A percentile compares a stretch with the other conserved stretches of the same genome.
Conservation (phyloP, 345 rosid genomes). For the Linum tenue region DNA sequence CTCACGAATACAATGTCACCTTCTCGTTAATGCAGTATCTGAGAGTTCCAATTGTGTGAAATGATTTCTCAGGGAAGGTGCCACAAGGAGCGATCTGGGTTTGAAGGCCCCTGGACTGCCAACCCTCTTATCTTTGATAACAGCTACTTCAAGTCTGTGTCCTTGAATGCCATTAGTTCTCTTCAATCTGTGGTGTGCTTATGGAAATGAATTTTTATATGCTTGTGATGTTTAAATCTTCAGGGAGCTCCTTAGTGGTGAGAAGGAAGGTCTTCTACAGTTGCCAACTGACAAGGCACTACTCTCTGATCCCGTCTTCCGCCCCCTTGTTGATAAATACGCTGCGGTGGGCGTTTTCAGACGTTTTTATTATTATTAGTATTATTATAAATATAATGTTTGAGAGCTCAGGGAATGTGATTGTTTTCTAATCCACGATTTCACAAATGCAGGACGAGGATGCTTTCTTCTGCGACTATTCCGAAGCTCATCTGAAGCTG, state of each 20-base stretch:
- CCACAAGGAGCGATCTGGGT: conserved; percentile 97
- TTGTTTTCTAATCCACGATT: not conserved
- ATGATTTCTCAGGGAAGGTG: conserved; percentile 52
- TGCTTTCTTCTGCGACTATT: conserved; percentile 73
- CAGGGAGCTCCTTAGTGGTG: conserved; percentile 84
- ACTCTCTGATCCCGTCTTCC: conserved; percentile 75
- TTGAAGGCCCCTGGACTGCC: conserved; percentile 87
- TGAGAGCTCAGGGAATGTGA: too few species aligned
- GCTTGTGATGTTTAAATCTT: not conserved
- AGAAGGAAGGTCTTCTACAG: conserved; percentile 77
- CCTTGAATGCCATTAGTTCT: conserved; percentile 1
- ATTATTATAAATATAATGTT: too few species aligned
- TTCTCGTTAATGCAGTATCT: too few species aligned
- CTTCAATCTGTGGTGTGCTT: not conserved
- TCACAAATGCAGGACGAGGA: conserved; percentile 62
- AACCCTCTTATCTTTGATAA: conserved; percentile 90
- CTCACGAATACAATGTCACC: not conserved
- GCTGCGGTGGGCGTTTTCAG: conserved; percentile 42
- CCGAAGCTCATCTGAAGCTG: conserved; percentile 76
- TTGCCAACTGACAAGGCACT: conserved; percentile 80
- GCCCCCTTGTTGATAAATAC: conserved; percentile 80
- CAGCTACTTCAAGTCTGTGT: conserved; percentile 66
- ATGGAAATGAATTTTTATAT: not conserved
- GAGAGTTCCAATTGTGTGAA: too few species aligned
- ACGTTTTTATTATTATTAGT: too few species aligned